Conservation (phyloP, 352 stramenopile species). For the Pythium plurisporium region DNA sequence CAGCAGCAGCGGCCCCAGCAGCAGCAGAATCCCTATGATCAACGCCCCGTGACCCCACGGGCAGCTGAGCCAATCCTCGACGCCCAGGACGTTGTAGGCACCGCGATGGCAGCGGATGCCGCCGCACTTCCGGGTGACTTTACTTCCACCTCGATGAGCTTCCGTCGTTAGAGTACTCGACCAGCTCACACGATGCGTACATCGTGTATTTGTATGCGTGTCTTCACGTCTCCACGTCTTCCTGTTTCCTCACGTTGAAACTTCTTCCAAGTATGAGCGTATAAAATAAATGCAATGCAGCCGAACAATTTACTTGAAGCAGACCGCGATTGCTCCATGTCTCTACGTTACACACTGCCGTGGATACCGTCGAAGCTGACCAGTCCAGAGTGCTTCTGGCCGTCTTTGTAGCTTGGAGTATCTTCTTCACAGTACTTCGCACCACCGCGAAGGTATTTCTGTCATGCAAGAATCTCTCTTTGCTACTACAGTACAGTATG, state of each 20-base stretch:
- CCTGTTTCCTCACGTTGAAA: not conserved
- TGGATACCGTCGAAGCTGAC: no score
- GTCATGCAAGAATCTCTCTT: no score
- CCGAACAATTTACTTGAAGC: no score
- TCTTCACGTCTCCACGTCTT: not conserved
- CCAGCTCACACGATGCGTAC: not conserved
- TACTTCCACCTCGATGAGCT: conserved; percentile 1
- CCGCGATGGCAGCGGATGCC: conserved; percentile 3
- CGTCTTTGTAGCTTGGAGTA: no score
- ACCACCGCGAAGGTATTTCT: no score
- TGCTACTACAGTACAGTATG: no score
- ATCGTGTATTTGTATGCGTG: not conserved
- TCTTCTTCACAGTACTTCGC: no score
- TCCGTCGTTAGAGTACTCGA: not conserved
- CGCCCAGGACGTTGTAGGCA: not conserved
- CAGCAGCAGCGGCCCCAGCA: conserved; percentile 6
- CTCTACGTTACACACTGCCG: no score
- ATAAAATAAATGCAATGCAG: no score
- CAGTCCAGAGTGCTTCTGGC: no score
- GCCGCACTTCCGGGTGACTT: not conserved
- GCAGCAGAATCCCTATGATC: not conserved
- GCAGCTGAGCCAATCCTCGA: not conserved
- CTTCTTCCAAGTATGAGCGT: not conserved
- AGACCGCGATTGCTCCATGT: no score
- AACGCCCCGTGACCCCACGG: not conserved